A percentile compares a stretch with the other conserved stretches of the same genome.
Conservation (phyloP, 495 filamentous ascomycete species). For the Rostrohypoxylon terebratum region DNA sequence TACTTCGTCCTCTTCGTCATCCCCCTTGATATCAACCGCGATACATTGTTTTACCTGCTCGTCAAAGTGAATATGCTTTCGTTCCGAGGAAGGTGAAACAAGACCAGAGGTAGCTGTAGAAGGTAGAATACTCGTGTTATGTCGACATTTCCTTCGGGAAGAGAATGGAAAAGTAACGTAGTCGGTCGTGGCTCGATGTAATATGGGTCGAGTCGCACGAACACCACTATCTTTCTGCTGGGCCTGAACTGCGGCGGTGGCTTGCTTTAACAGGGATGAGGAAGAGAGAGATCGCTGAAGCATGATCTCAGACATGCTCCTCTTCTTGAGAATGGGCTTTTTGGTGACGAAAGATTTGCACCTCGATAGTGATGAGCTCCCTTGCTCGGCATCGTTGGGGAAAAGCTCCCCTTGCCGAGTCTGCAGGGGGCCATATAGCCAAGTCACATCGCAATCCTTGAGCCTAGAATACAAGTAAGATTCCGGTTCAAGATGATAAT, state of each 20-base stretch:
- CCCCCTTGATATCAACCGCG: constrained; percentile 85
- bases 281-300: constrained; percentile 90
- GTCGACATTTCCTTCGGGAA: constrained; percentile 66
- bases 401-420: constrained; percentile 63
- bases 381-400: constrained; percentile 65
- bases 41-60: constrained; percentile 96
- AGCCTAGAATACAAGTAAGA: constrained; percentile 69
- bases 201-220: constrained; percentile 58
- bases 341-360: constrained; percentile 82
- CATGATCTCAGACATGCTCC: constrained; percentile 95
- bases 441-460: constrained; percentile 97
- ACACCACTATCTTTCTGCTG: constrained; percentile 73
- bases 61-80: constrained; percentile 95
- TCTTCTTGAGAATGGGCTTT: constrained; percentile 97
- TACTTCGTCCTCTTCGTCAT: constrained; percentile 71
- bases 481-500: constrained; percentile 14
- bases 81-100: constrained; percentile 73
- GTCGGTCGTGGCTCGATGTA: constrained; percentile 72
- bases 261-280: constrained; percentile 92
- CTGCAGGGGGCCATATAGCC: constrained; percentile 95
- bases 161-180: constrained; percentile 69
- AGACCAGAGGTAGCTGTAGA: constrained; percentile 72
- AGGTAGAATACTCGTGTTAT: constrained; percentile 67
- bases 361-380: constrained; percentile 71
- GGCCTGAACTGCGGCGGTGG: constrained; percentile 89